phyloP scores from a whole-genome alignment of 2,329 filamentous ascomycete species.

The Camillea tinctor region DNA sequence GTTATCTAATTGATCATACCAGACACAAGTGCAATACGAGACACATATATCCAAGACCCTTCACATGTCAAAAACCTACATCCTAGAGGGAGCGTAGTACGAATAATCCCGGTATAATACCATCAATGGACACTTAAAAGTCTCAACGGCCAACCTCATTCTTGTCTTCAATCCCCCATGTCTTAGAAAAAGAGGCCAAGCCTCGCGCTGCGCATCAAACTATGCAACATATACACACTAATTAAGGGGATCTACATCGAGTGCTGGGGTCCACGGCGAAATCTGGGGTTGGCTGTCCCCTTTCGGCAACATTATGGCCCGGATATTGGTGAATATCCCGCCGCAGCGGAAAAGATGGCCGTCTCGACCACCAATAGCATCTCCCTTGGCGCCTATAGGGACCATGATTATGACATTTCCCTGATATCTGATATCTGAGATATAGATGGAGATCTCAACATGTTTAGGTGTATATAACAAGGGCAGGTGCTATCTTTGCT shows the following conservation, averaged over 20 bases:
- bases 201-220: slow-evolving; percentile 3
- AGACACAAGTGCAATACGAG: too few species aligned
- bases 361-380: not conserved
- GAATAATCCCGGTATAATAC: not conserved
- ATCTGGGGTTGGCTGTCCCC: slow-evolving; percentile 5
- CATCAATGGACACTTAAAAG: not conserved
- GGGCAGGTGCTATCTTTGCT: too few species aligned
- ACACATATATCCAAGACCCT: not conserved
- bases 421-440: not conserved
- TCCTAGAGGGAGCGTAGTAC: not conserved
- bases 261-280: slow-evolving; percentile 1
- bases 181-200: slow-evolving; percentile 11
- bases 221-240: not conserved
- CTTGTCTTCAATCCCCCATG: not conserved
- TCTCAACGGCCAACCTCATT: slow-evolving; percentile 3
- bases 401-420: not conserved
- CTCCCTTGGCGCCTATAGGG: not conserved
- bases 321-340: slow-evolving; percentile 17
- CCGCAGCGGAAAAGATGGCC: slow-evolving; percentile 3
- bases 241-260: slow-evolving; percentile 5
- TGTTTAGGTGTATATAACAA: too few species aligned
- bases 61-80: not conserved
- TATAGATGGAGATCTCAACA: not conserved
- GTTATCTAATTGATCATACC: too few species aligned
- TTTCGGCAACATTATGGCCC: slow-evolving; percentile 11